These are phyloP conservation scores for Periconia sp. DNA, from an alignment of 2,329 filamentous ascomycete genomes.

Conservation along the genomic window DNA sequence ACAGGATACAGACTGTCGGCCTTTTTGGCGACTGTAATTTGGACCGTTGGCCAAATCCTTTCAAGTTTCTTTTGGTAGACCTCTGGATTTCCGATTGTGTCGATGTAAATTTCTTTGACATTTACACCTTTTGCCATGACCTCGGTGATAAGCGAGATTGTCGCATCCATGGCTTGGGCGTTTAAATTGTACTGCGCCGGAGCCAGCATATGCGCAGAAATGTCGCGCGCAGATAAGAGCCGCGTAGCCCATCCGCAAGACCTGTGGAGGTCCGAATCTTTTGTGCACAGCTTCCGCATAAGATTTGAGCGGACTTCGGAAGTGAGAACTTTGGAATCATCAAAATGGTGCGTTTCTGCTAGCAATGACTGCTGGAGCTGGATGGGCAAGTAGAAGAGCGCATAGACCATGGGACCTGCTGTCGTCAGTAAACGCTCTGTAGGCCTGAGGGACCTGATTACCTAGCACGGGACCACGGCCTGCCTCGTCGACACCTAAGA, in stretches of 20 bases:
- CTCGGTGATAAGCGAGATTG: slow-evolving; percentile 77
- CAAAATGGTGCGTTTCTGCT: slow-evolving; percentile 80
- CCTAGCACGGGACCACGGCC: slow-evolving; percentile 93
- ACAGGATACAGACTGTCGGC: slow-evolving; percentile 91
- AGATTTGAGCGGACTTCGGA: slow-evolving; percentile 77
- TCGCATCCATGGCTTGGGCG: slow-evolving; percentile 93
- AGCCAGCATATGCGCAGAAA: slow-evolving; percentile 77
- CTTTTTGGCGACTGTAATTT: slow-evolving; percentile 67
- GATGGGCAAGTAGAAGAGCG: slow-evolving; percentile 72
- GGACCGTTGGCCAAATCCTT: slow-evolving; percentile 75
- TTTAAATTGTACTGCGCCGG: slow-evolving; percentile 83
- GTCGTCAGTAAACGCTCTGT: slow-evolving; percentile 18
- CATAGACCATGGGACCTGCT: slow-evolving; percentile 69
- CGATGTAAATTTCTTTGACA: slow-evolving; percentile 88
- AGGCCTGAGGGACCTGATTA: slow-evolving; percentile 49
- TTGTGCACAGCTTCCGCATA: slow-evolving; percentile 73
- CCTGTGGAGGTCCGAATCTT: slow-evolving; percentile 61
- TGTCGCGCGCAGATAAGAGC: slow-evolving; percentile 82
- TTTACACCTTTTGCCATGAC: slow-evolving; percentile 81
- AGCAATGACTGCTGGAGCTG: slow-evolving; percentile 74
- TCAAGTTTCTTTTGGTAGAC: slow-evolving; percentile 86
- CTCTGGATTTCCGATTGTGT: slow-evolving; percentile 85
- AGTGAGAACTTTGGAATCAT: slow-evolving; percentile 93
- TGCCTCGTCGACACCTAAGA: slow-evolving; percentile 91
- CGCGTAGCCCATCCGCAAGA: slow-evolving; percentile 85